Percentiles rank a stretch among this genome's conserved stretches.
Conservation (phyloP, 2,329 filamentous ascomycete genomes). For the Trichoderma atroviride region DNA sequence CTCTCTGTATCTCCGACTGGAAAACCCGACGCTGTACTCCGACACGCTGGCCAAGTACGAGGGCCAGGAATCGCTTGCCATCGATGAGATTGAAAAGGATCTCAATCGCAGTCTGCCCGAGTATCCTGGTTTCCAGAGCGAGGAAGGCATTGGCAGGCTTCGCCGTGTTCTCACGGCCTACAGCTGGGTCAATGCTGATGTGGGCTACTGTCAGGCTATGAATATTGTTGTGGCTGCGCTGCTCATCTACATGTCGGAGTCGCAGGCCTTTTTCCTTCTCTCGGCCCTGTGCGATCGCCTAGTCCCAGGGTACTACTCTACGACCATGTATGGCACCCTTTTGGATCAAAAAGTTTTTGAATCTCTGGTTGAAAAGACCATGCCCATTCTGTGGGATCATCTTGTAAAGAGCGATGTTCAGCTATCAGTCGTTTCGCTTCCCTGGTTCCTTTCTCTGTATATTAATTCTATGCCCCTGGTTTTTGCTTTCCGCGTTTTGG, state of each 20-base stretch:
- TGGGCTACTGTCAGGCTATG: conserved; percentile 99
- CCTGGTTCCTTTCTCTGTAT: conserved; percentile 97
- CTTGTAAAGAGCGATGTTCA: conserved; percentile 97
- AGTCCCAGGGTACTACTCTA: conserved; percentile 95
- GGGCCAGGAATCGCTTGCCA: conserved; percentile 87
- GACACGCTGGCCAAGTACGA: conserved; percentile 84
- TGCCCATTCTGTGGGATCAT: conserved; percentile 98
- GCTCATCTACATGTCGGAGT: conserved; percentile 96
- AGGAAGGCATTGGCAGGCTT: conserved; percentile 89
- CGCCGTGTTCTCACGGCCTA: conserved; percentile 93
- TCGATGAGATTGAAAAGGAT: conserved; percentile 99
- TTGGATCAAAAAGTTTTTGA: conserved; percentile 98
- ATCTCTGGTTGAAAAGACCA: conserved; percentile 96
- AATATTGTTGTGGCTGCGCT: conserved; percentile 98
- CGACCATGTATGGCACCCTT: conserved; percentile 97
- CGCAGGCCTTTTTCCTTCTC: conserved; percentile 92
- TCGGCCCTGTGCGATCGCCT: conserved; percentile 90
- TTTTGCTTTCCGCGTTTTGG: conserved; percentile 93
- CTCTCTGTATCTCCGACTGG: conserved; percentile 83
- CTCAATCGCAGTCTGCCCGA: conserved; percentile 94
- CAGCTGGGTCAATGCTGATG: conserved; percentile 93
- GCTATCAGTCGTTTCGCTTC: conserved; percentile 92
- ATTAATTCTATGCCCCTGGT: conserved; percentile 99
- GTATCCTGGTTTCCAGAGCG: conserved; percentile 95
- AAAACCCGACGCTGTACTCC: conserved; percentile 79